These are phyloP conservation scores for Rubus parviflorus DNA, from an alignment of 306 rosid species.

Conservation along the genomic window DNA sequence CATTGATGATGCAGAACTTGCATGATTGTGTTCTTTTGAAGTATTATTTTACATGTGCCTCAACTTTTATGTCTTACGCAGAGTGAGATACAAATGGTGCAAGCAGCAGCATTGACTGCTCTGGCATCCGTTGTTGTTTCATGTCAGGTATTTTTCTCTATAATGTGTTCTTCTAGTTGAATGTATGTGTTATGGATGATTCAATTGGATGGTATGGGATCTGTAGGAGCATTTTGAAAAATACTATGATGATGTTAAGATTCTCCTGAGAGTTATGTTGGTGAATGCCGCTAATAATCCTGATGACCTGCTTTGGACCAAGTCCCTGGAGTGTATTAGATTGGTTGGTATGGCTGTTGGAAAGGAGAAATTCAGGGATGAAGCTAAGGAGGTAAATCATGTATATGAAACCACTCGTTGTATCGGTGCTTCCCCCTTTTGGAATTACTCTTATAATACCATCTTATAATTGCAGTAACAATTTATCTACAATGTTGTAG, in stretches of 20 bases:
- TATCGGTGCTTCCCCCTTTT: too few relatives aligned
- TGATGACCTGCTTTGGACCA: constrained; percentile 97
- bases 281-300: constrained; percentile 92
- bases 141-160: constrained; percentile 68
- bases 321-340: constrained; percentile 99
- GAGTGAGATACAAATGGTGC: constrained; percentile 99
- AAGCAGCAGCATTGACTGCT: constrained; percentile 98
- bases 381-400: constrained; percentile 51
- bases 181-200: constrained; percentile 17
- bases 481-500: constrained; percentile 34
- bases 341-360: constrained; percentile 99
- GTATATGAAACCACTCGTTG: too few relatives aligned
- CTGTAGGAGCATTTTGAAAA: constrained; percentile 88
- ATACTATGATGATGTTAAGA: constrained; percentile 94
- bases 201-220: constrained; percentile 24
- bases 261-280: constrained; percentile 89
- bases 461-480: constrained; percentile 1
- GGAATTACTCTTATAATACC: not conserved
- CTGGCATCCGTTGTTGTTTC: constrained; percentile 99
- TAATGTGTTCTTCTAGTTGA: not conserved
- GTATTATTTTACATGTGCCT: not conserved
- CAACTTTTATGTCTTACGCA: constrained; percentile 34
- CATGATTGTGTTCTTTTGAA: constrained; percentile 11
- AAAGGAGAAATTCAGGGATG: constrained; percentile 95
- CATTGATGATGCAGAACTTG: not conserved